These are phyloP conservation scores for Tolypocladium amazonense DNA, from an alignment of 2,329 filamentous ascomycete genomes.

Conservation along the genomic window DNA sequence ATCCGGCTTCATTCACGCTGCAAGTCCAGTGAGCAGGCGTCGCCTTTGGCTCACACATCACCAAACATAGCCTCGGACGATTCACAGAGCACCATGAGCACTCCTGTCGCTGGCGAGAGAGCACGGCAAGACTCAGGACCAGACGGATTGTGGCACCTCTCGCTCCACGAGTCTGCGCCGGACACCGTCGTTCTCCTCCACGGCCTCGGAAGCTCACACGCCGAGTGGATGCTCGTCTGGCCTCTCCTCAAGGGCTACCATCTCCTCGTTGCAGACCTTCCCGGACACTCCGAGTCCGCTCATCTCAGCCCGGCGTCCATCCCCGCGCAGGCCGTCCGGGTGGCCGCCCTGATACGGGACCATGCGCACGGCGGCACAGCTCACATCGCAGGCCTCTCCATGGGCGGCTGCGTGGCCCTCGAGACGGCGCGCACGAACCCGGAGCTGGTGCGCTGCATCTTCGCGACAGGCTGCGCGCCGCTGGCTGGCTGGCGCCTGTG, in stretches of 20 bases:
- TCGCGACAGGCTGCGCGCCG: conserved; percentile 22
- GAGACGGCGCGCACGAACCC: conserved; percentile 20
- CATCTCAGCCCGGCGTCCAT: conserved; percentile 20
- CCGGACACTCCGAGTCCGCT: conserved; percentile 25
- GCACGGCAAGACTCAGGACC: background rate
- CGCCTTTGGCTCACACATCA: background rate
- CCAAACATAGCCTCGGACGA: background rate
- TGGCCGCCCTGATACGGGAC: conserved; percentile 23
- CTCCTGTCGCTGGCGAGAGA: background rate
- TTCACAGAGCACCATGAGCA: background rate
- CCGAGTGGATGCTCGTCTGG: conserved; percentile 23
- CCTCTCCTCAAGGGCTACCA: conserved; percentile 25
- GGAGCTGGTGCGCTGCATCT: conserved; percentile 21
- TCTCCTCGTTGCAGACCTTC: conserved; percentile 27
- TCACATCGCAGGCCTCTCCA: conserved; percentile 29
- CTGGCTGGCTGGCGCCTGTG: conserved; percentile 12
- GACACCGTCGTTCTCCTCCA: conserved; percentile 21
- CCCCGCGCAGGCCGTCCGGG: conserved; percentile 15
- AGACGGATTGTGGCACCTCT: conserved; percentile 15
- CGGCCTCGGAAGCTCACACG: conserved; percentile 18
- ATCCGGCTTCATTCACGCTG: background rate
- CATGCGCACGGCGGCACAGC: conserved; percentile 24
- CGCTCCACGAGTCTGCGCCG: conserved; percentile 15
- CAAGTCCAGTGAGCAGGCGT: background rate
- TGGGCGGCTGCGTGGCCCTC: conserved; percentile 25